Evolutionary conservation across 805 yeast genomes (phyloP).

Genomic region (fission yeast (Schizosaccharomyces pombe)): DNA sequence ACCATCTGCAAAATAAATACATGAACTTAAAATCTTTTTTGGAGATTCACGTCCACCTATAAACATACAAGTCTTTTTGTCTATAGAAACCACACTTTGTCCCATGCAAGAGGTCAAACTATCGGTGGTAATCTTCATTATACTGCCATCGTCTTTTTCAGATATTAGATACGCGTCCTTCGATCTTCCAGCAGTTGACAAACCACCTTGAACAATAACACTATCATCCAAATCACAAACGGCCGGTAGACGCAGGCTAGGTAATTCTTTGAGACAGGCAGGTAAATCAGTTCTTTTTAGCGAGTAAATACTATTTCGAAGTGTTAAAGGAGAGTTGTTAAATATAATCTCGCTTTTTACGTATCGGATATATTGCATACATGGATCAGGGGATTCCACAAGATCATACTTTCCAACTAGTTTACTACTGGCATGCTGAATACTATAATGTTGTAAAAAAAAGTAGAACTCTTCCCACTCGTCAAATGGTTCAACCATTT

Average conservation of each 20-base stretch:
- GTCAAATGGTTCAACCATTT: conserved; percentile 43
- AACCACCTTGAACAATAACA: not conserved
- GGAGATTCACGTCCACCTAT: not conserved
- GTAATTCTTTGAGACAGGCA: not conserved
- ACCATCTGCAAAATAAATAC: not conserved
- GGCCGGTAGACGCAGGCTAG: not conserved
- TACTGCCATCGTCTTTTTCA: not conserved
- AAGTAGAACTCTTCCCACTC: conserved; percentile 64
- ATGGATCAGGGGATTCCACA: not conserved
- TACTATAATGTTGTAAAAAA: conserved; percentile 47
- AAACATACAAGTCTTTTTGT: not conserved
- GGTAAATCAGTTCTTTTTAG: no score
- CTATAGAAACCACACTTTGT: not conserved
- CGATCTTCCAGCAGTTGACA: not conserved
- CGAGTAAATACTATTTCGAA: no score
- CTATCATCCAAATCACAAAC: not conserved
- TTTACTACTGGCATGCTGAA: not conserved
- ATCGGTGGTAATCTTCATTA: not conserved
- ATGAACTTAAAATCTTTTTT: not conserved
- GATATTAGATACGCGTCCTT: not conserved
- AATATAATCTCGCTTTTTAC: not conserved
- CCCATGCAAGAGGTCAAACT: not conserved
- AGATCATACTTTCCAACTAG: not conserved
- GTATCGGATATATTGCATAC: not conserved
- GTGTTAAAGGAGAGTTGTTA: not conserved